Evolutionary conservation across 2,329 filamentous ascomycete species (phyloP).

Genomic region (Fusarium ramigenum): DNA sequence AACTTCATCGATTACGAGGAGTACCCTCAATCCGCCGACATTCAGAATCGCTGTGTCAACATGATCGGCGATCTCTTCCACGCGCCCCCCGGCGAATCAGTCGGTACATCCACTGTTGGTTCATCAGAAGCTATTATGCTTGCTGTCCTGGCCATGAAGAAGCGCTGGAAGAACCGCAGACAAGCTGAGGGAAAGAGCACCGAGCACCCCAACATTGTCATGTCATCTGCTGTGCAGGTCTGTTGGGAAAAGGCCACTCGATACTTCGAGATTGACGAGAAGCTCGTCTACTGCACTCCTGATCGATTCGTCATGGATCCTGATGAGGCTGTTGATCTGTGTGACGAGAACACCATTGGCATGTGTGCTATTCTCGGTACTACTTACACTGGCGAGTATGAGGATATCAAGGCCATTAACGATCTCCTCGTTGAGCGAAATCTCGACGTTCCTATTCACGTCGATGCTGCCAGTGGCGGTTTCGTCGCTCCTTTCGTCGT

Average conservation of each 20-base stretch:
- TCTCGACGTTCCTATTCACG: constrained; percentile 88
- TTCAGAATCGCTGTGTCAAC: constrained; percentile 90
- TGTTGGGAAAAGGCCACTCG: constrained; percentile 95
- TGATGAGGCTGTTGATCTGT: constrained; percentile 65
- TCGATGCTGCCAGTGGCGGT: constrained; percentile 90
- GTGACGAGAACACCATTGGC: constrained; percentile 82
- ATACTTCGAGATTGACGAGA: constrained; percentile 94
- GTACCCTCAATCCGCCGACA: constrained; percentile 82
- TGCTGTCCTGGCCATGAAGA: constrained; percentile 90
- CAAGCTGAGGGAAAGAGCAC: constrained; percentile 82
- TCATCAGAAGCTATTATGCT: constrained; percentile 91
- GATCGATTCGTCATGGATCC: constrained; percentile 73
- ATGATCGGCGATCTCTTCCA: constrained; percentile 94
- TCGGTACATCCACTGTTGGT: constrained; percentile 90
- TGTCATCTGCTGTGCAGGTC: constrained; percentile 95
- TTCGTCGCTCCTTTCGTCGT: constrained; percentile 94
- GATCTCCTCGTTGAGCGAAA: constrained; percentile 80
- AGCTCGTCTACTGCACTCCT: constrained; percentile 72
- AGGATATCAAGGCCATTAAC: constrained; percentile 92
- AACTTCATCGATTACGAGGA: constrained; percentile 95
- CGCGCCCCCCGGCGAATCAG: constrained; percentile 74
- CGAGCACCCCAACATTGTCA: constrained; percentile 89
- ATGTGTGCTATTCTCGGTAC: constrained; percentile 92
- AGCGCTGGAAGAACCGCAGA: constrained; percentile 88
- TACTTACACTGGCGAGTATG: constrained; percentile 95